Percentiles rank a stretch among this genome's conserved stretches.
Conservation (phyloP, 768 basidiomycete species). For the Lactarius akahatsu region DNA sequence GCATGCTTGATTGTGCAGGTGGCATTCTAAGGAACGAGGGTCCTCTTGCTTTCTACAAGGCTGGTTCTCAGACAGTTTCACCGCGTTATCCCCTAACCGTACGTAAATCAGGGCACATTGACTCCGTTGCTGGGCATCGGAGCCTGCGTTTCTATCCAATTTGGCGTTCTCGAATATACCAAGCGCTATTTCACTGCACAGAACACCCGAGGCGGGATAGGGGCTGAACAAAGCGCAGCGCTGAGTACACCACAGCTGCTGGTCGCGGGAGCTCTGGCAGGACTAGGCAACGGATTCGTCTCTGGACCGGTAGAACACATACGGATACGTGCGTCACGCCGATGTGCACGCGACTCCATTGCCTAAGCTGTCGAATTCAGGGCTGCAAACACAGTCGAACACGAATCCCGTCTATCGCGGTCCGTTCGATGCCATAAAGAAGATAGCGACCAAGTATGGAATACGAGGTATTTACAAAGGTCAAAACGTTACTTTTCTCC, state of each 20-base stretch:
- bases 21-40: constrained; percentile 90
- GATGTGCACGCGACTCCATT: constrained; percentile 12
- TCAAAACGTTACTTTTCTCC: constrained; percentile 81
- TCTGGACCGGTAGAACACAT: constrained; percentile 98
- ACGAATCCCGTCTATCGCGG: constrained; percentile 76
- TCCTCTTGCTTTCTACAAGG: constrained; percentile 95
- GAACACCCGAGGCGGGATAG: constrained; percentile 58
- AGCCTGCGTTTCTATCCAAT: constrained; percentile 94
- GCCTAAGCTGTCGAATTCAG: constrained; percentile 40
- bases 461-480: constrained; percentile 90
- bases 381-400: constrained; percentile 87
- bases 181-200: constrained; percentile 74
- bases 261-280: constrained; percentile 77
- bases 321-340: constrained; percentile 73
- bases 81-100: constrained; percentile 6
- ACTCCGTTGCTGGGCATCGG: constrained; percentile 91
- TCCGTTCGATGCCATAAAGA: constrained; percentile 84
- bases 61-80: constrained; percentile 33
- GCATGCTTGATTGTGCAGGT: constrained; percentile 88
- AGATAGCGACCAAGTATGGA: constrained; percentile 75
- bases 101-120: constrained; percentile 67
- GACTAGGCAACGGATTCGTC: constrained; percentile 87
- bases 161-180: constrained; percentile 81
- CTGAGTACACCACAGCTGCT: constrained; percentile 68
- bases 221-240: constrained; percentile 62